phyloP scores from a whole-genome alignment of 805 yeast genomes.

The Candida suzukii region DNA sequence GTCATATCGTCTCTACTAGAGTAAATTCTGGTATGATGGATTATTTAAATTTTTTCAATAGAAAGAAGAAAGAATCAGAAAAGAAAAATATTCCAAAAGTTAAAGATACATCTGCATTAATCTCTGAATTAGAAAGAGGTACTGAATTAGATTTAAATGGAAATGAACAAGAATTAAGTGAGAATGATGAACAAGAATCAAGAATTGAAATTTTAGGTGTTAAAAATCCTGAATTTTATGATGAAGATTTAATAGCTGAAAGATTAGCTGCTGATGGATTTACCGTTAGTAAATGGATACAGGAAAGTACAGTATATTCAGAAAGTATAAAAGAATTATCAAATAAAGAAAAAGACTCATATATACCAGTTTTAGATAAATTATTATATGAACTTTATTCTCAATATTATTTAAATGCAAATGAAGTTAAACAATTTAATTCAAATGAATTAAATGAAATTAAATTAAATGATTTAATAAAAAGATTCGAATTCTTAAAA shows the following conservation, averaged over 20 bases:
- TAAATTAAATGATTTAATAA: slow-evolving; percentile 33
- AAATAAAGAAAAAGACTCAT: slow-evolving; percentile 2
- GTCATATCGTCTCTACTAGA: slow-evolving; percentile 10
- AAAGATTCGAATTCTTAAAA: slow-evolving; percentile 44
- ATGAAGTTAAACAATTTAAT: not conserved
- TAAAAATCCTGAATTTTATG: slow-evolving; percentile 18
- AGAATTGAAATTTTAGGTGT: slow-evolving; percentile 24
- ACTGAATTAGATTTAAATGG: slow-evolving; percentile 5
- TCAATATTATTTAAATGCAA: not conserved
- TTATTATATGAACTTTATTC: slow-evolving; percentile 10
- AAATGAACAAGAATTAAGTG: slow-evolving; percentile 5
- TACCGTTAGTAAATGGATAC: slow-evolving; percentile 24
- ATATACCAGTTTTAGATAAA: slow-evolving; percentile 7
- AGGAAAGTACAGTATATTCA: slow-evolving; percentile 13
- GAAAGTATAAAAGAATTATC: slow-evolving; percentile 2
- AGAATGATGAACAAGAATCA: not conserved
- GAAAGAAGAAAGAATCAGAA: slow-evolving; percentile 2
- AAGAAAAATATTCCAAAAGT: slow-evolving; percentile 8
- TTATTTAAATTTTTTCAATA: slow-evolving; percentile 25
- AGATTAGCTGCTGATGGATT: slow-evolving; percentile 21
- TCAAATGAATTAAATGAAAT: slow-evolving; percentile 2
- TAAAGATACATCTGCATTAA: slow-evolving; percentile 21
- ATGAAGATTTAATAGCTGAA: slow-evolving; percentile 13
- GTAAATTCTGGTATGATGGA: slow-evolving; percentile 19
- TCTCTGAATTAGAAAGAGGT: slow-evolving; percentile 18